Evolutionary conservation across 495 filamentous ascomycete species (phyloP).

Genomic region (Parathielavia appendiculata): DNA sequence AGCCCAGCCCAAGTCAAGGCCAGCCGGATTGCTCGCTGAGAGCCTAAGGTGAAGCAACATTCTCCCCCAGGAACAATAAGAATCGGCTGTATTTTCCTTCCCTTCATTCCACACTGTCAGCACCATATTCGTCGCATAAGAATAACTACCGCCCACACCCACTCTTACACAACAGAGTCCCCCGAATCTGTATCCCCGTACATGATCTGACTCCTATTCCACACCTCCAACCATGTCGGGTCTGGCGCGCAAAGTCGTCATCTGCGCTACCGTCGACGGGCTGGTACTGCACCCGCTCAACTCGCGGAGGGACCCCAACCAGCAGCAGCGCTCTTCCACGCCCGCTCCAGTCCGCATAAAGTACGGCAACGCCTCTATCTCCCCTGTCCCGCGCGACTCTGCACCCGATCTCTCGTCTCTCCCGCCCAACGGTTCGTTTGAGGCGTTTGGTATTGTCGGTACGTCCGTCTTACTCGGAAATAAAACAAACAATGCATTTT

Average conservation of each 20-base stretch:
- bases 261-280: conserved; percentile 82
- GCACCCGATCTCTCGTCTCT: conserved; percentile 25
- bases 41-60: neutral
- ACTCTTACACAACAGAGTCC: neutral
- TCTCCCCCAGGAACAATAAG: neutral
- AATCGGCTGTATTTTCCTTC: too few species aligned
- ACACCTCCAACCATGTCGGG: conserved; percentile 55
- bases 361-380: conserved; percentile 61
- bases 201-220: conserved; percentile 1
- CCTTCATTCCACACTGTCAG: neutral
- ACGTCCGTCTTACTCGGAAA: conserved; percentile 14
- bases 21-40: neutral
- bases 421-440: conserved; percentile 49
- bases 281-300: conserved; percentile 71
- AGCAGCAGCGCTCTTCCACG: conserved; percentile 41
- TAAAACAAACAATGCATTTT: conserved; percentile 8
- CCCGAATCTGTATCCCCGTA: neutral
- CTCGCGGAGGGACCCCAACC: conserved; percentile 30
- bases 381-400: conserved; percentile 33
- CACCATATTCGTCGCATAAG: neutral
- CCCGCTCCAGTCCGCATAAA: conserved; percentile 59
- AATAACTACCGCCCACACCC: neutral
- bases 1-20: conserved; percentile 2
- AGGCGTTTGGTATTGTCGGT: conserved; percentile 86
- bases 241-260: conserved; percentile 69